phyloP scores from a whole-genome alignment of 2,329 filamentous ascomycete genomes.

The Colletotrichum brevisporum region DNA sequence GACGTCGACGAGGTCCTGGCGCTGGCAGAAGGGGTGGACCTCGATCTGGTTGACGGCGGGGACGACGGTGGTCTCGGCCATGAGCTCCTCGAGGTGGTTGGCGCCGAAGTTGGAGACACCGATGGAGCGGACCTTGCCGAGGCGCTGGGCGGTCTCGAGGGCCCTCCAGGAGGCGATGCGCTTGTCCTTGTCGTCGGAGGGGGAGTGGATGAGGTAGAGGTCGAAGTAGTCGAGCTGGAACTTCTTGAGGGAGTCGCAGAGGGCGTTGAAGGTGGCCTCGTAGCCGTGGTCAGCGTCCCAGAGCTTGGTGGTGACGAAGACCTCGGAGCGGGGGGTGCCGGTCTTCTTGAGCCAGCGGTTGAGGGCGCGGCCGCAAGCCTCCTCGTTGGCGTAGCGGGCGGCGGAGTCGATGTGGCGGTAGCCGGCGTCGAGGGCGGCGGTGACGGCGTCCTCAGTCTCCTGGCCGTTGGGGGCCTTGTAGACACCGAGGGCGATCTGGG shows the following conservation, averaged over 20 bases:
- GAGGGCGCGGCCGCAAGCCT: conserved; percentile 68
- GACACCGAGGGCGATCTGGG: conserved; percentile 65
- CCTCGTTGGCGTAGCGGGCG: conserved; percentile 50
- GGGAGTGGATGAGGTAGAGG: conserved; percentile 73
- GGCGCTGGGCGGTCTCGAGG: conserved; percentile 41
- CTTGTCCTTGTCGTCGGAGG: conserved; percentile 74
- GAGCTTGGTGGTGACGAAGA: conserved; percentile 56
- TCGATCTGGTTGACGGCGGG: conserved; percentile 74
- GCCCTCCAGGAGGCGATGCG: conserved; percentile 63
- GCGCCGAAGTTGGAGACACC: conserved; percentile 53
- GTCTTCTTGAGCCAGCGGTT: conserved; percentile 45
- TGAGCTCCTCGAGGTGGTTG: conserved; percentile 51
- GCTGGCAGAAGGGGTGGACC: conserved; percentile 73
- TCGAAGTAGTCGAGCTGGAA: conserved; percentile 65
- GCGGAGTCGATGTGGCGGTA: conserved; percentile 68
- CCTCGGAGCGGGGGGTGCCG: conserved; percentile 50
- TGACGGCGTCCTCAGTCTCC: conserved; percentile 51
- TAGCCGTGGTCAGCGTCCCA: conserved; percentile 53
- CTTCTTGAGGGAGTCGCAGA: conserved; percentile 60
- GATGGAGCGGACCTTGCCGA: conserved; percentile 64
- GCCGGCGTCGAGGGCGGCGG: conserved; percentile 58
- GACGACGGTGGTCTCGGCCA: conserved; percentile 58
- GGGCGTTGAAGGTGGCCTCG: conserved; percentile 49
- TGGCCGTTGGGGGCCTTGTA: conserved; percentile 68
- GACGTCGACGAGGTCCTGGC: conserved; percentile 46